Base-by-base conservation (phyloP, 176 grass and related monocot species). In the Avena atlantica region DNA sequence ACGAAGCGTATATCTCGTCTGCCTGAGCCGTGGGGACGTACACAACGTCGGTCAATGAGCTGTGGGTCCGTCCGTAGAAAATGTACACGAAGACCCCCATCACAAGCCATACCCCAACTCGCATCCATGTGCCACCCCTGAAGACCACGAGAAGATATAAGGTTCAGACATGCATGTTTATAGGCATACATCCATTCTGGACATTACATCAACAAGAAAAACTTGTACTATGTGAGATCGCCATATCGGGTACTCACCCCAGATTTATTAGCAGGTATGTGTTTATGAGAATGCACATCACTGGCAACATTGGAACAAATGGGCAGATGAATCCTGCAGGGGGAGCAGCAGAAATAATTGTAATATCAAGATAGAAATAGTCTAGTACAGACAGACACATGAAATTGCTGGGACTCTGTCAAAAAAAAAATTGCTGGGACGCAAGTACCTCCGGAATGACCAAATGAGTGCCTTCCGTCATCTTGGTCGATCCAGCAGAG, bases 1-100 rank as follows among this genome's bases (percentile, higher is more conserved):
- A 79, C 2, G 85, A 19, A 23, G 62, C 78, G 2, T 94, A 94
- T 83, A 99, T 96, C 89, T 96, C 90, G 4, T 96, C 79, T 0
- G 90, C 94, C 75, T 93, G 90, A 14, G 83, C 97, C 20, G 82
- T n/a, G 1, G 97, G 94, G 40, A 99, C 94, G 21, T 99, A 99
- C 1, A 99, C 87, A 9, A 91, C 94, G 0, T 96, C 89, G 0
- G 70, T 92, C 60, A 99, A 84, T 9, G 89, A 94, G 87, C 97
- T 98, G 81, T 98, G 92, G n/a, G 78, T 92, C 85, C 96, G 91
- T 1, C 96, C 93, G 0, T 98, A 96, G 72, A 98, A 96, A 61
- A 94, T 80, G 56, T 98, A 96, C 62, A 98, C 96, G 0, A 98
- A 88, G 16, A 95, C 92, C 9, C 96, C 96, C 58, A 94, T 89